A percentile compares a stretch with the other conserved stretches of the same genome.
phyloP scores from a whole-genome alignment of 2,329 filamentous ascomycete genomes.

The Talaromyces rugulosus region DNA sequence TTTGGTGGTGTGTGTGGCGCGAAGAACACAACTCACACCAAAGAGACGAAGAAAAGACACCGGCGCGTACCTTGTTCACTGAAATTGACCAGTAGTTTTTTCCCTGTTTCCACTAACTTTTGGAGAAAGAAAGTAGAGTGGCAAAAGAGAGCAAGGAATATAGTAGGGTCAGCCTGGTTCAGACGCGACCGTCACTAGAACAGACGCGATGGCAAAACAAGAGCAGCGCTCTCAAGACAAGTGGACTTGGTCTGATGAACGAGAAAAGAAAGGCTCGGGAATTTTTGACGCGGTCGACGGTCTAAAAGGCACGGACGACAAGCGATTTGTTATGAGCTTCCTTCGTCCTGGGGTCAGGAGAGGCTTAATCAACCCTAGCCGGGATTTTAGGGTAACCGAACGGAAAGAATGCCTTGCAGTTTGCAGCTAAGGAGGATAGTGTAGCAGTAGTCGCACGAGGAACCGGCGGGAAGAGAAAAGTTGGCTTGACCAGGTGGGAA shows the following conservation, averaged over 20 bases:
- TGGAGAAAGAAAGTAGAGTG: not conserved
- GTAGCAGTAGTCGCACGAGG: conserved; percentile 26
- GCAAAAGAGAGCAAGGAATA: not conserved
- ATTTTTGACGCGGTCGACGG: conserved; percentile 13
- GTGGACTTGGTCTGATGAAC: conserved; percentile 9
- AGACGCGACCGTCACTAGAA: conserved; percentile 13
- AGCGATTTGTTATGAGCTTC: conserved; percentile 13
- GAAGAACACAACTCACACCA: not conserved
- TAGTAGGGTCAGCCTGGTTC: conserved; percentile 3
- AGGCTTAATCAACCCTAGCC: conserved; percentile 31
- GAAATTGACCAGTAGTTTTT: conserved; percentile 4
- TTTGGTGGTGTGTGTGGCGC: conserved; percentile 4
- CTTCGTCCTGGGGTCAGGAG: conserved; percentile 19
- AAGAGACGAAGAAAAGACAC: conserved; percentile 8
- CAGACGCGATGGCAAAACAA: conserved; percentile 13
- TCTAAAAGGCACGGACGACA: conserved; percentile 15
- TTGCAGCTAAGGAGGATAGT: conserved; percentile 24
- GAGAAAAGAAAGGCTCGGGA: conserved; percentile 11
- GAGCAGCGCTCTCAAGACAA: conserved; percentile 9
- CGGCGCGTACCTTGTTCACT: conserved; percentile 22
- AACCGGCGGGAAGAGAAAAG: conserved; percentile 24
- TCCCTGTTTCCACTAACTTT: not conserved
- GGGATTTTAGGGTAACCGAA: conserved; percentile 26
- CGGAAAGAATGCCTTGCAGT: conserved; percentile 31
- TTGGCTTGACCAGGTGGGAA: conserved; percentile 19